These are phyloP conservation scores for Starmerella scarabaei DNA, from an alignment of 805 yeast genomes.

Conservation along the genomic window DNA sequence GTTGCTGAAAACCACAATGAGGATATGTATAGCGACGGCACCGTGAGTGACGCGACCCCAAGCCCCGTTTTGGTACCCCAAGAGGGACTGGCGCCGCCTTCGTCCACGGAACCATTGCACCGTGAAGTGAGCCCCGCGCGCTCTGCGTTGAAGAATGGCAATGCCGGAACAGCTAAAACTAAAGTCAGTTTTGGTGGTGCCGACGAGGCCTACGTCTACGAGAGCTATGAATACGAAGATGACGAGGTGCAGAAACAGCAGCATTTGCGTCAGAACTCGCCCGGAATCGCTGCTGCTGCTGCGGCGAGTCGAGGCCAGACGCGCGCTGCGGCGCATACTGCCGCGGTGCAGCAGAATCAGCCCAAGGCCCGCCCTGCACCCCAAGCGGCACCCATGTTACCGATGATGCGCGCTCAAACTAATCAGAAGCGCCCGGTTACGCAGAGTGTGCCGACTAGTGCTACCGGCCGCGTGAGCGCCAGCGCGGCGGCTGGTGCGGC, in stretches of 20 bases:
- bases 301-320: too few relatives aligned
- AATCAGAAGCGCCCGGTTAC: too few relatives aligned
- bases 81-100: neutral
- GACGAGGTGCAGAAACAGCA: conserved; percentile 4
- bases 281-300: conserved; percentile 13
- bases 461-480: too few relatives aligned
- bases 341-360: neutral
- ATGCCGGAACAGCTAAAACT: conserved; percentile 7
- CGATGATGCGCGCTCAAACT: too few relatives aligned
- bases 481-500: conserved; percentile 2
- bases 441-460: too few relatives aligned
- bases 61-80: neutral
- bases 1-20: neutral
- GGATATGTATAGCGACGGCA: neutral
- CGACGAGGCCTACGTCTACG: conserved; percentile 16
- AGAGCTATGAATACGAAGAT: conserved; percentile 18
- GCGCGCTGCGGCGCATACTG: too few relatives aligned
- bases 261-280: neutral
- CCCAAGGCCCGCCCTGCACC: neutral
- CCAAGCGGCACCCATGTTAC: neutral
- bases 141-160: conserved; percentile 24
- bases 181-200: conserved; percentile 17
- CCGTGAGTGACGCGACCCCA: conserved; percentile 9
- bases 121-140: conserved; percentile 26
- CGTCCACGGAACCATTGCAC: conserved; percentile 8